phyloP scores from a whole-genome alignment of 1,284 basidiomycete species.

The Ceratobasidium sp. region DNA sequence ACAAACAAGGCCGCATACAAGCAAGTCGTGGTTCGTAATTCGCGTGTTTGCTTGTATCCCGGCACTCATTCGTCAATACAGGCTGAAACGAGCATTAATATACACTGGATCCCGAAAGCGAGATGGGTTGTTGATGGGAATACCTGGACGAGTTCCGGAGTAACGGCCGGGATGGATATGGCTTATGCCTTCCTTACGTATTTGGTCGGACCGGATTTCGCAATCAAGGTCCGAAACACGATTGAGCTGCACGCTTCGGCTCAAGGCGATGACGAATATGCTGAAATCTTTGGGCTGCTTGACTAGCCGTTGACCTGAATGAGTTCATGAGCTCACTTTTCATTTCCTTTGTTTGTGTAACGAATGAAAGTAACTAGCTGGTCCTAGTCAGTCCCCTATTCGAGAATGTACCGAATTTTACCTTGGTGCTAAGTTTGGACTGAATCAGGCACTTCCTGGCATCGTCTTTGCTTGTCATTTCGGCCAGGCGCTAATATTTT shows the following conservation, averaged over 20 bases:
- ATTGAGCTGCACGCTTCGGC: conserved; percentile 28
- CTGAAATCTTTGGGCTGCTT: conserved; percentile 34
- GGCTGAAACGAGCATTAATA: conserved; percentile 33
- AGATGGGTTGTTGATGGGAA: conserved; percentile 60
- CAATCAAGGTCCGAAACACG: conserved; percentile 27
- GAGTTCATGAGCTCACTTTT: neutral
- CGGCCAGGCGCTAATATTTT: too few species aligned
- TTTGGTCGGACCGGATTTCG: conserved; percentile 20
- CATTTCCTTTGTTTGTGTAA: neutral
- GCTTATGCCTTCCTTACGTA: conserved; percentile 56
- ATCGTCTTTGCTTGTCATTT: too few species aligned
- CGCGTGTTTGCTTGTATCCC: neutral
- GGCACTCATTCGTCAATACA: neutral
- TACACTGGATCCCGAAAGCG: conserved; percentile 57
- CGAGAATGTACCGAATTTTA: too few species aligned
- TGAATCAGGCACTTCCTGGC: too few species aligned
- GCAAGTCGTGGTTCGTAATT: conserved; percentile 18
- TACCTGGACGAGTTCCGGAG: conserved; percentile 60
- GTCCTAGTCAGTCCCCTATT: too few species aligned
- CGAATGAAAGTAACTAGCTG: neutral
- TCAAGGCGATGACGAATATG: conserved; percentile 40
- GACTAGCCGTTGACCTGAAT: neutral
- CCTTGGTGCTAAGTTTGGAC: too few species aligned
- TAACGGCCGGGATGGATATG: conserved; percentile 59
- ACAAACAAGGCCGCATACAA: conserved; percentile 45